Base-by-base conservation (phyloP, 78 protist genomes). In the Dictyostelium brefeldianum region DNA sequence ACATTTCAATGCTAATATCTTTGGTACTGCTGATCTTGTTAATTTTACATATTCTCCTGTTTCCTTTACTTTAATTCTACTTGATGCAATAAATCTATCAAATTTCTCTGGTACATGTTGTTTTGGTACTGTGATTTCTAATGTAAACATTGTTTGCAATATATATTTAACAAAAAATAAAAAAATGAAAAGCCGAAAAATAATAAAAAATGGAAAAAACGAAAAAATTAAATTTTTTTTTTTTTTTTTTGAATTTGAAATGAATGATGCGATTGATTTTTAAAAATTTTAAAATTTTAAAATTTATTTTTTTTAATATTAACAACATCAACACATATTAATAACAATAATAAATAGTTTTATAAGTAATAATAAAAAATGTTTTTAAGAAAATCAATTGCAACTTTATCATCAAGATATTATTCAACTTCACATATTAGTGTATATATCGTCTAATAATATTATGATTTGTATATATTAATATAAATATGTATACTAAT, bases 81-180 rank as follows among this genome's bases (percentile, higher is more conserved):
- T 27, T 20, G 70, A 70, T 25, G 93, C 41, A 1, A 87, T 29
- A 51, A 47, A 87, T 56, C 69, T 77, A 62, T 87, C 85, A 43
- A 87, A 64, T 50, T 64, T 74, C 14, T 87, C 93, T 41, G 84
- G 83, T 9, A 67, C 83, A 25, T 87, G 93, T 65, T 77, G 78
- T 20, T 59, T 77, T 27, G 93, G 93, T 50, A 87, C 93, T 5
- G 47, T 67, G 9, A 75, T 67, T 29, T 87, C 93, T 62, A 87
- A 69, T 51, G 89, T 82, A 82, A 62, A 82, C 79, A 73, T 73
- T 62, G n/a, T n/a, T n/a, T n/a, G n/a, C n/a, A 10, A n/a, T 25
- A 10, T 62, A n/a, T 25, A n/a, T 25, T 2, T 56, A 27, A 27
- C 6, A 25, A 62, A 62, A 9, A 25, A 59, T 22, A 59, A 22